Evolutionary conservation across 345 rosid species (phyloP), one percentile per base, ranked within the genome.

Genomic region (Lagerstroemia speciosa): DNA sequence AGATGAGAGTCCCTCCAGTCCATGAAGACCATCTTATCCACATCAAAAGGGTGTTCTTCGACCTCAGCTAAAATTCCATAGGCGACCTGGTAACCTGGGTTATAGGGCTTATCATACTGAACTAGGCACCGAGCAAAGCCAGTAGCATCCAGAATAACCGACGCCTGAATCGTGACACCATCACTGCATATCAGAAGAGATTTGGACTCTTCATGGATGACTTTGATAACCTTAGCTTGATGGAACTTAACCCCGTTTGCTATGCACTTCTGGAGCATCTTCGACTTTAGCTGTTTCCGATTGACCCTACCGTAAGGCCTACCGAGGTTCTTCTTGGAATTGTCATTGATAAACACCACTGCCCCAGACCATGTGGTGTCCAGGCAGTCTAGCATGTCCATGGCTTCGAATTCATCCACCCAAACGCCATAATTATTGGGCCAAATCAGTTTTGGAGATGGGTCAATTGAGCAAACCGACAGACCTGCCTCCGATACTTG

Each of bases 341-440:
- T 73, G 16, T 93, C 92, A 66, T 85, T 71, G 6, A 85, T 73
- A 67, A 83, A 83, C 53, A 93, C 95, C 73, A 86, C 95, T 46
- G 98, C 98, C 74, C 96, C 97, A 26, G 93, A 86, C 96, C 98
- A 93, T 19, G 93, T 91, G 26, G 94, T 85, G 69, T 93, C 98
- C 7, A 93, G 97, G 77, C 96, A 93, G 50, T 94, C 99, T 17
- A 94, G 89, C 71, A 94, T 79, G 81, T 89, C 95, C 99, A 94
- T 87, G 70, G 96, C 97, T 75, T 89, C 97, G 69, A 94, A 94
- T 71, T 94, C 97, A 76, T 94, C 97, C 70, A 94, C 97, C 97
- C 99, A 94, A 70, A 91, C 99, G 20, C 99, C 99, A 50, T 93
- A 93, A 72, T 93, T 93, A 73, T 93, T 93, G 45, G 99, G 99